Percentiles rank a stretch among this genome's conserved stretches.
phyloP scores from a whole-genome alignment of 805 yeast species.

The Myxozyma neglecta region DNA sequence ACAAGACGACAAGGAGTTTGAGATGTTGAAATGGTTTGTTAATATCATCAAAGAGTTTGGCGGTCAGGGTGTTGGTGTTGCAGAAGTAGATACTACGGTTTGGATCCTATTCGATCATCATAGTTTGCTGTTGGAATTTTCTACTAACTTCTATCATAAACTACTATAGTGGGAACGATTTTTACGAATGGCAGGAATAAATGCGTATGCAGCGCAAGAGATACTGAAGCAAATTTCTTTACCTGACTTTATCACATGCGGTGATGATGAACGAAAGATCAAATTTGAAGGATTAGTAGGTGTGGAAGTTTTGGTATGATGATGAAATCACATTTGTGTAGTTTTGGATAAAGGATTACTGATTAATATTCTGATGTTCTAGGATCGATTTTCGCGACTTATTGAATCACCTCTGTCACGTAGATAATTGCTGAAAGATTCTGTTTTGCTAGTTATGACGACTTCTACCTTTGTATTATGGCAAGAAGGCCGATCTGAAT shows the following conservation, averaged over 20 bases:
- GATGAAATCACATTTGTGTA: background rate
- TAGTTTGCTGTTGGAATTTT: background rate
- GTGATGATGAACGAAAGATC: constrained; percentile 5
- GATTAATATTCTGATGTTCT: too few species aligned
- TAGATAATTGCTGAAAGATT: too few species aligned
- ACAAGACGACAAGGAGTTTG: background rate
- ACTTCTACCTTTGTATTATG: too few species aligned
- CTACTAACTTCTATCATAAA: background rate
- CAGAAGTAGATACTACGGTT: constrained; percentile 24
- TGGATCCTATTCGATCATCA: background rate
- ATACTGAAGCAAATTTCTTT: constrained; percentile 4
- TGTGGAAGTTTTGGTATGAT: constrained; percentile 10
- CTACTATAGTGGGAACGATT: constrained; percentile 18
- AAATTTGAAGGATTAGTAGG: constrained; percentile 11
- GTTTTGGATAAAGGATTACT: background rate
- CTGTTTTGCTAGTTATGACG: too few species aligned
- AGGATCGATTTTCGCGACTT: too few species aligned
- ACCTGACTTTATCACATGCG: constrained; percentile 1
- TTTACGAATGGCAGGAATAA: constrained; percentile 10
- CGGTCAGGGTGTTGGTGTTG: constrained; percentile 20
- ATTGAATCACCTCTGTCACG: too few species aligned
- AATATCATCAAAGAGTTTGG: constrained; percentile 4
- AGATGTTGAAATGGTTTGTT: background rate
- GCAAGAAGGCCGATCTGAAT: too few species aligned
- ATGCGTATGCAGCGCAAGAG: constrained; percentile 21